phyloP scores from a whole-genome alignment of 257 asterid species.

The Schizonepeta tenuifolia region DNA sequence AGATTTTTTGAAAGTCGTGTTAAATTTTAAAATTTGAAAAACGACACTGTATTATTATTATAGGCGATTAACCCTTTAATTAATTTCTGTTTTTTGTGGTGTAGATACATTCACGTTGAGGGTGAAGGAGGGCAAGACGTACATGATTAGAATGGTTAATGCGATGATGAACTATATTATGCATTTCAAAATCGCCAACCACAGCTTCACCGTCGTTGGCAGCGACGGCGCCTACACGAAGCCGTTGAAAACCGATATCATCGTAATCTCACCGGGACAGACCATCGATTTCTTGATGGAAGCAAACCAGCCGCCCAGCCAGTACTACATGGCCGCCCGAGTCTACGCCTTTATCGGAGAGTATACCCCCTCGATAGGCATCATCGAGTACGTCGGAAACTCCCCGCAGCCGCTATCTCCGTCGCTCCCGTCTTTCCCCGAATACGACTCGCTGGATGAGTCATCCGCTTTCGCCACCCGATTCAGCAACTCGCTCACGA shows the following conservation, averaged over 20 bases:
- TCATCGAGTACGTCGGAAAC: constrained; percentile 44
- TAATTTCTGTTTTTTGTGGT: no score
- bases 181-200: constrained; percentile 56
- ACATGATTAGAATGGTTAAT: constrained; percentile 54
- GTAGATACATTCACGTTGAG: constrained; percentile 44
- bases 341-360: constrained; percentile 44
- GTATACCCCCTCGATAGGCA: constrained; percentile 48
- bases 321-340: background rate
- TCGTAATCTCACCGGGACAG: constrained; percentile 63
- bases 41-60: no score
- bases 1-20: no score
- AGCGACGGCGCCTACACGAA: constrained; percentile 59
- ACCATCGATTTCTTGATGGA: constrained; percentile 55
- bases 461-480: background rate
- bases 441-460: background rate
- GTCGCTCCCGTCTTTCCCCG: background rate
- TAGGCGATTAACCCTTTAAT: no score
- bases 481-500: background rate
- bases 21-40: no score
- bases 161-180: constrained; percentile 64
- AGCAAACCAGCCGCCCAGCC: constrained; percentile 49
- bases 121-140: constrained; percentile 53
- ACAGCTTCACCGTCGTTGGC: constrained; percentile 58
- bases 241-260: constrained; percentile 35
- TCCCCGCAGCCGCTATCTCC: background rate